Conservation (phyloP, 768 basidiomycete genomes). For the Rhizopogon sp. region DNA sequence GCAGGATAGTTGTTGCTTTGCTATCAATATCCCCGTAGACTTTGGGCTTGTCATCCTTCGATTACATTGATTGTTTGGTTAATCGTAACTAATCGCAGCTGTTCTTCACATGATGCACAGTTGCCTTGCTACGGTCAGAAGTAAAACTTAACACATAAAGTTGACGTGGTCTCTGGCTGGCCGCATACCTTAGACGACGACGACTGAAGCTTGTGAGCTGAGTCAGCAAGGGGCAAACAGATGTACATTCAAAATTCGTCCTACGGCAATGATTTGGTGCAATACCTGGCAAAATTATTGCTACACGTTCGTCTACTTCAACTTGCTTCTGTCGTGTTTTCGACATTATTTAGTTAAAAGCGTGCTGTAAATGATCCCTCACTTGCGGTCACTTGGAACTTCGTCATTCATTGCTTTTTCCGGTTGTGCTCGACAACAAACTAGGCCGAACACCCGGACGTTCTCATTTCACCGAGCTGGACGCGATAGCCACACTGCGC, state of each 20-base stretch:
- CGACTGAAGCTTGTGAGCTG: neutral
- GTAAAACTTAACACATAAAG: too few relatives aligned
- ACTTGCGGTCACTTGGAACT: conserved; percentile 43
- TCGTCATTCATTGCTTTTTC: conserved; percentile 53
- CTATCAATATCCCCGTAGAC: too few relatives aligned
- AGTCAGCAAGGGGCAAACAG: neutral
- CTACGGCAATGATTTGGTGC: neutral
- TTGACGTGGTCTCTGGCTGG: too few relatives aligned
- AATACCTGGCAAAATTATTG: neutral
- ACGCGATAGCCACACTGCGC: conserved; percentile 27
- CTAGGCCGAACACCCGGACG: conserved; percentile 26
- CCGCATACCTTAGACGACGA: too few relatives aligned
- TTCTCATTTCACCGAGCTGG: conserved; percentile 35
- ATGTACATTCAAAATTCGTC: conserved; percentile 1
- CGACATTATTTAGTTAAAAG: conserved; percentile 3
- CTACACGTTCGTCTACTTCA: neutral
- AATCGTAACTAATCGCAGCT: too few relatives aligned
- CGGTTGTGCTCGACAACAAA: conserved; percentile 43
- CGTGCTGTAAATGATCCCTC: conserved; percentile 40
- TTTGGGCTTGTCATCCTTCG: too few relatives aligned
- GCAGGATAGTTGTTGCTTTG: too few relatives aligned
- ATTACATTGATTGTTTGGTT: too few relatives aligned
- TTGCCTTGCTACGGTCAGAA: too few relatives aligned
- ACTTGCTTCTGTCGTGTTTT: neutral
- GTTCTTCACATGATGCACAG: too few relatives aligned